phyloP scores from a whole-genome alignment of 1,284 basidiomycete genomes.

The Tilletia walkeri region DNA sequence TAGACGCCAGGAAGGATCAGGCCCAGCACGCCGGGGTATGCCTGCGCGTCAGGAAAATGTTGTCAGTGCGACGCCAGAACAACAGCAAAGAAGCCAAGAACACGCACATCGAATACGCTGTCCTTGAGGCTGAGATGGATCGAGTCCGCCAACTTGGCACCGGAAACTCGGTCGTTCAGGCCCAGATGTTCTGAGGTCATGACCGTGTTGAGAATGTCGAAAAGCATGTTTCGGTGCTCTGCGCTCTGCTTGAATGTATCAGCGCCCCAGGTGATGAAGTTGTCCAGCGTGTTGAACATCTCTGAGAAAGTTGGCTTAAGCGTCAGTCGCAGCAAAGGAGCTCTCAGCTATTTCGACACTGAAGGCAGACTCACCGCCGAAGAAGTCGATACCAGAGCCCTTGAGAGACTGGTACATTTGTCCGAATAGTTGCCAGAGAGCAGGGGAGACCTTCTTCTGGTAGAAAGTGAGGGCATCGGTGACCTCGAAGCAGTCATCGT shows the following conservation, averaged over 20 bases:
- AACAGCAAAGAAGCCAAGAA: background rate
- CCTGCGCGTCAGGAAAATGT: background rate
- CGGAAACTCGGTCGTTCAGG: slow-evolving; percentile 67
- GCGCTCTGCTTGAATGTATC: slow-evolving; percentile 70
- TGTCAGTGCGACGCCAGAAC: background rate
- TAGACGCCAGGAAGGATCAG: slow-evolving; percentile 39
- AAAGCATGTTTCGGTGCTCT: slow-evolving; percentile 75
- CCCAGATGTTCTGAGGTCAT: slow-evolving; percentile 71
- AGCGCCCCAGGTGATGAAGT: slow-evolving; percentile 80
- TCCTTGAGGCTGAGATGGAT: slow-evolving; percentile 76
- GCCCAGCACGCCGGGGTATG: slow-evolving; percentile 39
- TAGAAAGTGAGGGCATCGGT: slow-evolving; percentile 83
- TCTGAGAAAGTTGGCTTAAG: slow-evolving; percentile 60
- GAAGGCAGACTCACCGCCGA: slow-evolving; percentile 21
- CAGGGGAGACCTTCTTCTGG: slow-evolving; percentile 70
- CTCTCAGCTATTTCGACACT: background rate
- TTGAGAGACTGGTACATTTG: slow-evolving; percentile 82
- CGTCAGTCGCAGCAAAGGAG: slow-evolving; percentile 1
- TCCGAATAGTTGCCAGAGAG: slow-evolving; percentile 84
- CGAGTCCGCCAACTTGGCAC: slow-evolving; percentile 80
- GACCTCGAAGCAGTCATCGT: slow-evolving; percentile 83
- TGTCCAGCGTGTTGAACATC: slow-evolving; percentile 84
- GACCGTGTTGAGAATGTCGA: slow-evolving; percentile 79
- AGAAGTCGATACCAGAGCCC: slow-evolving; percentile 75
- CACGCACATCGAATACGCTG: slow-evolving; percentile 70